phyloP scores from a whole-genome alignment of 164 flowering plant genomes.

The Buxus sempervirens region DNA sequence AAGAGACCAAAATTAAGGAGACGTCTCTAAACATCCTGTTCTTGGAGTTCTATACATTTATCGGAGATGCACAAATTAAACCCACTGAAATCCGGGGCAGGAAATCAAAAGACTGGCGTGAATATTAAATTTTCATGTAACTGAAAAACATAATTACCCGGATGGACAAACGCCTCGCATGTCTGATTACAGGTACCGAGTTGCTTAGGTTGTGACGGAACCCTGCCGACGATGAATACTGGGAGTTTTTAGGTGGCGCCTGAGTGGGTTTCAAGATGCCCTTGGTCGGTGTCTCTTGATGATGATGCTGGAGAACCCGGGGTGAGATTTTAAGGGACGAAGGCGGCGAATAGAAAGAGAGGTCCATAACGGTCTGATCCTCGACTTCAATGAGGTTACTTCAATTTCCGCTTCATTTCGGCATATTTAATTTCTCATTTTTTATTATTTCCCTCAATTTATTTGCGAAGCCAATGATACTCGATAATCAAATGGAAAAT shows the following conservation, averaged over 20 bases:
- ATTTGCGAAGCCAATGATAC: no score
- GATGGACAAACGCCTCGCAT: constrained; percentile 23
- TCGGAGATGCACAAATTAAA: background rate
- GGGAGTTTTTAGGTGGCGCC: constrained; percentile 9
- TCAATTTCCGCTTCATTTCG: no score
- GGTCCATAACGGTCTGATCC: constrained; percentile 42
- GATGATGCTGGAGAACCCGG: constrained; percentile 5
- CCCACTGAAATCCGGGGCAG: background rate
- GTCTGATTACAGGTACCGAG: constrained; percentile 10
- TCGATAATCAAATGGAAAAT: no score
- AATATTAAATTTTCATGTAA: background rate
- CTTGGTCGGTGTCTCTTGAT: constrained; percentile 14
- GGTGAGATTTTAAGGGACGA: constrained; percentile 25
- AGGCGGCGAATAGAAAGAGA: constrained; percentile 17
- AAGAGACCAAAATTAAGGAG: no score
- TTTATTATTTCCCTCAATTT: no score
- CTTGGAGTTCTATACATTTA: background rate
- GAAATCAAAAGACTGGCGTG: background rate
- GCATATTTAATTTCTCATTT: no score
- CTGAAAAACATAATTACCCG: constrained; percentile 31
- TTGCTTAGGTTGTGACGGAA: constrained; percentile 10
- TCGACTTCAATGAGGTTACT: no score
- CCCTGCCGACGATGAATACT: background rate
- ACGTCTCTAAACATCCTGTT: background rate
- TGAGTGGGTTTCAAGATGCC: constrained; percentile 7